phyloP scores from a whole-genome alignment of 2,329 filamentous ascomycete genomes.

The Xylariales sp. region DNA sequence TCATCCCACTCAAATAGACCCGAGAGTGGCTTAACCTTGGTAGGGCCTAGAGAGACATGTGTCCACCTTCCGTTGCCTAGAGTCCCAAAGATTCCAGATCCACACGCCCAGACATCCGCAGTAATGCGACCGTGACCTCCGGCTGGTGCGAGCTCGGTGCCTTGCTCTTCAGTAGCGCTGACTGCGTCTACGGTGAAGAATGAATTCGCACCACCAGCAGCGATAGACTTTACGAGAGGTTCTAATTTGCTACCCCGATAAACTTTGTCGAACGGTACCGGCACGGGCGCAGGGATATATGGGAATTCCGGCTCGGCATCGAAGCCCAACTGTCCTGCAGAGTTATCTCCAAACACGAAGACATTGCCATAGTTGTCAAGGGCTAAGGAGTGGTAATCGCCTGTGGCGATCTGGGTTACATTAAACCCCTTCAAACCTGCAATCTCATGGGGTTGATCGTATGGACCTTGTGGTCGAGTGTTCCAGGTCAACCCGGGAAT shows the following conservation, averaged over 20 bases:
- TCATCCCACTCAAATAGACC: conserved; percentile 88
- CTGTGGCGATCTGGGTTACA: conserved; percentile 71
- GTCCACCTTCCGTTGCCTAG: conserved; percentile 87
- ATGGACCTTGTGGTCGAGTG: conserved; percentile 70
- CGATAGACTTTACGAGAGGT: conserved; percentile 69
- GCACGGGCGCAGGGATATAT: conserved; percentile 64
- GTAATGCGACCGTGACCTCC: conserved; percentile 51
- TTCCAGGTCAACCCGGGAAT: conserved; percentile 78
- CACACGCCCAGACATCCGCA: conserved; percentile 81
- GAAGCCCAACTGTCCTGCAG: conserved; percentile 85
- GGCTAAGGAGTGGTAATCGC: conserved; percentile 81
- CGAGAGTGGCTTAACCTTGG: conserved; percentile 78
- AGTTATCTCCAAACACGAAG: conserved; percentile 90
- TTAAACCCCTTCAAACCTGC: conserved; percentile 65
- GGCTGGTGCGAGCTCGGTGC: conserved; percentile 27
- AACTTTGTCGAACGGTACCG: conserved; percentile 65
- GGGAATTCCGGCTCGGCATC: conserved; percentile 59
- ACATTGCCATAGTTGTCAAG: conserved; percentile 72
- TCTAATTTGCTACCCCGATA: conserved; percentile 63
- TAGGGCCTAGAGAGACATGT: conserved; percentile 72
- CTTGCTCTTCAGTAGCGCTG: conserved; percentile 41
- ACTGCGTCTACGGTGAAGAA: conserved; percentile 83
- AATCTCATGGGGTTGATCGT: conserved; percentile 80
- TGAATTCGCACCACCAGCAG: conserved; percentile 80
- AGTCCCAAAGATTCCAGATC: conserved; percentile 77